These are phyloP conservation scores for Withania somnifera DNA, from an alignment of 305 asterid genomes.

Conservation along the genomic window DNA sequence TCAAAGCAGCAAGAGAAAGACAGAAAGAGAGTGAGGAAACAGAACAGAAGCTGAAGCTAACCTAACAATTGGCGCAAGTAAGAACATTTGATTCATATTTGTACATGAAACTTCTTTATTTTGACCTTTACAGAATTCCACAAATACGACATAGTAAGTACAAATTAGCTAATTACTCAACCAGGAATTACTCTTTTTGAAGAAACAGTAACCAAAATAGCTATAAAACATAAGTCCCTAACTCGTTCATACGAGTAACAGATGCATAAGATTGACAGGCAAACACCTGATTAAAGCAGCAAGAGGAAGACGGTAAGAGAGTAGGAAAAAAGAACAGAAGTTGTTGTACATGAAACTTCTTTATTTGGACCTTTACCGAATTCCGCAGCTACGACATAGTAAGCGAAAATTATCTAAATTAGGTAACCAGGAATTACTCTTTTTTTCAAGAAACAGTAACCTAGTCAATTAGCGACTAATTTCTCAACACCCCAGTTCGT, in stretches of 20 bases:
- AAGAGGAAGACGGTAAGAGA: too few relatives aligned
- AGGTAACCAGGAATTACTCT: too few relatives aligned
- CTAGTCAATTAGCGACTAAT: background rate
- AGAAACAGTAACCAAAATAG: background rate
- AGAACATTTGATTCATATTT: background rate
- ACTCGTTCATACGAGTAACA: background rate
- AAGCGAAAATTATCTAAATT: too few relatives aligned
- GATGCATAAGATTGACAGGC: too few relatives aligned
- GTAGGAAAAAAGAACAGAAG: too few relatives aligned
- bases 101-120: background rate
- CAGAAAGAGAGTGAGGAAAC: background rate
- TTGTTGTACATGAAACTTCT: too few relatives aligned
- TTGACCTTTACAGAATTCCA: background rate
- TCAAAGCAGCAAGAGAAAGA: background rate
- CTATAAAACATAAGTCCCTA: background rate
- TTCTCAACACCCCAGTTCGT: background rate
- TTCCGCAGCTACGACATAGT: too few relatives aligned
- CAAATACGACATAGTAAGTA: background rate
- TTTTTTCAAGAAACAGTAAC: too few relatives aligned
- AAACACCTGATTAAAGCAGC: too few relatives aligned
- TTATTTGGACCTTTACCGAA: too few relatives aligned
- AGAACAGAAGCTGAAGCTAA: background rate
- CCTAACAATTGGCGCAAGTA: background rate
- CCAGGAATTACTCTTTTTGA: background rate
- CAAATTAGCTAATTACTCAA: background rate